A percentile compares a stretch with the other conserved stretches of the same genome.
Evolutionary conservation across 2,329 filamentous ascomycete genomes (phyloP).

Genomic region (Aspergillus pseudotamarii): DNA sequence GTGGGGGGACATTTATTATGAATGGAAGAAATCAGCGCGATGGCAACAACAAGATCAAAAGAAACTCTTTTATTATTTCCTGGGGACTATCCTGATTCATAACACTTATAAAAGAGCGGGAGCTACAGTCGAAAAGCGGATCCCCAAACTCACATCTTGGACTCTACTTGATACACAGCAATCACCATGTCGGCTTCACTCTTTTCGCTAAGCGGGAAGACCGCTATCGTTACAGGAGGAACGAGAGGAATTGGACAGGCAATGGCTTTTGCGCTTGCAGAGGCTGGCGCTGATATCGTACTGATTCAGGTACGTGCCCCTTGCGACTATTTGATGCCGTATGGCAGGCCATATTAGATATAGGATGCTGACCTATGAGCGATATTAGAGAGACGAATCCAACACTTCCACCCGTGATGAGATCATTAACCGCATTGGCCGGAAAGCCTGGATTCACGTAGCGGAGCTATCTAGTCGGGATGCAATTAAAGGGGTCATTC

Average conservation of each 20-base stretch:
- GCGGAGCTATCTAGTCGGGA: conserved; percentile 48
- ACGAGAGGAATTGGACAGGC: conserved; percentile 51
- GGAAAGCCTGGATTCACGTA: conserved; percentile 47
- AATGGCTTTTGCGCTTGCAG: conserved; percentile 51
- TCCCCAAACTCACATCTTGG: neutral
- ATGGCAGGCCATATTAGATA: neutral
- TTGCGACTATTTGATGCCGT: neutral
- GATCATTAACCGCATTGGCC: conserved; percentile 40
- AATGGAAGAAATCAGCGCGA: neutral
- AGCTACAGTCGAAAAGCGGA: neutral
- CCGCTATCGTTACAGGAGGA: conserved; percentile 51
- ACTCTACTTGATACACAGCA: conserved; percentile 1
- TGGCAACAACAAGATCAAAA: neutral
- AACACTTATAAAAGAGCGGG: no score
- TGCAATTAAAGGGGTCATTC: conserved; percentile 44
- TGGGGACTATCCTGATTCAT: no score
- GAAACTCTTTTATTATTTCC: neutral
- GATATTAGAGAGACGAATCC: conserved; percentile 55
- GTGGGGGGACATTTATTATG: conserved; percentile 7
- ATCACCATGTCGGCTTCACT: conserved; percentile 36
- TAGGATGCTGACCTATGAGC: neutral
- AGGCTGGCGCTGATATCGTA: conserved; percentile 51
- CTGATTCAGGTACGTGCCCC: conserved; percentile 39
- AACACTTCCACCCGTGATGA: conserved; percentile 48
- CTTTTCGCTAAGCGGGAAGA: conserved; percentile 46